Base-by-base conservation (phyloP, 805 yeast species). In the Zygoascus biomembranicola region DNA sequence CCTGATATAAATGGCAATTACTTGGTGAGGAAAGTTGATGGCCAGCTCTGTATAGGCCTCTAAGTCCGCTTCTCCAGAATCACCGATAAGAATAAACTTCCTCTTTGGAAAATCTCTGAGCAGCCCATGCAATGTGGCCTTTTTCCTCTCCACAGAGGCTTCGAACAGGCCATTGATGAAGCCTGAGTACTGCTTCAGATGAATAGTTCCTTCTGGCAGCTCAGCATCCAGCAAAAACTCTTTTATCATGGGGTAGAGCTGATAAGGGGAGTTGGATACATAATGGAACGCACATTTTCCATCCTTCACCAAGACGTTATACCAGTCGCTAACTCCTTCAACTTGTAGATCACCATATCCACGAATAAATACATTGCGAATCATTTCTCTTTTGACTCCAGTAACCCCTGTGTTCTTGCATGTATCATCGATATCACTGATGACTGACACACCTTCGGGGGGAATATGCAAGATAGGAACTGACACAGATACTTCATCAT, bases 251-350 rank as follows among this genome's bases (percentile, higher is more conserved):
- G 80, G 76, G 66, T 76, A 90, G 23, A 94, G 70, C 67, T 94
- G 98, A 81, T 95, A 87, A 0, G 99, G 99, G 1, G 95, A 83
- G 69, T 95, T 94, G 8, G 97, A 90, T 1, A 95, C 98, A 66
- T 92, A 95, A 66, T 90, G 96, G 63, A 92, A 81, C n/a, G 81
- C 73, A 2, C 82, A 76, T 44, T 81, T 75, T 11, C 75, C 65
- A 43, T 63, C 69, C 14, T 67, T 67, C 9, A 69, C 64, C 41
- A 90, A 64, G n/a, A 71, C 69, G 8, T 73, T 72, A 63, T 80
- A 88, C 90, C 96, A 89, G 37, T 76, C 73, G 2, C 85, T 76
- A 28, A 94, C 84, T 1, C 87, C 84, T 0, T 88, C 84, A 19
- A 94, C 79, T 49, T 75, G 77, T 80, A 95, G 84, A n/a, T 77